Base-by-base conservation (phyloP, 352 stramenopile species). In the Pythium sukuiense region DNA sequence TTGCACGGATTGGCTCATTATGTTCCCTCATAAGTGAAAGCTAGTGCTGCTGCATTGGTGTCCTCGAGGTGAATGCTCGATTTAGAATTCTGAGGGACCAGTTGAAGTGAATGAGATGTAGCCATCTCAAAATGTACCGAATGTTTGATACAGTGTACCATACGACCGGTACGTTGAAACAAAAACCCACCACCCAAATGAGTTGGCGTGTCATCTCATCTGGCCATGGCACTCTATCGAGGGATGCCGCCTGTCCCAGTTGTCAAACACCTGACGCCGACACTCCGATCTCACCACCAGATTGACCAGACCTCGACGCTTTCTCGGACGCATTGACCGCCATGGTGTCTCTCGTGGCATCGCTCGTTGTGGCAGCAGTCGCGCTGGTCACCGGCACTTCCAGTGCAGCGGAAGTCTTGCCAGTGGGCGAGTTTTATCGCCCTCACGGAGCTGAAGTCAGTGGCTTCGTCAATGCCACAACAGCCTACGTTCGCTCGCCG, bases 401-500 rank as follows among this genome's bases (percentile, higher is more conserved):
- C 35, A 43, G 35, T 12, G 35, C 35, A 7, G 35, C 35, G 7
- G 3, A 12, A 2, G 16, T 5, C 11, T 43, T 43, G 35, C 35
- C 35, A 5, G 35, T 43, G 12, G 35, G 35, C 35, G 35, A 43
- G 6, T 43, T 43, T 12, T 43, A 43, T 12, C 35, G 35, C 35
- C 35, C 35, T 5, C 35, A 43, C 35, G 35, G 35, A 1, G 35
- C 35, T 12, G 35, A 43, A 43, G 35, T 43, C 18, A 37, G 33
- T 6, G 55, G 55, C 26, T 11, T n/a, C 27, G 18, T 30, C 13
- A 24, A 39, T 29, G 39, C 35, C 24, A 61, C 33, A 7, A 46
- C 49, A 1, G n/a, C 33, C 12, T 66, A 43, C 37, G 49, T 50
- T 14, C 49, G 59, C 35, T 49, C 32, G 32, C 70, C 71, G 16